These are phyloP conservation scores for Euphrasia arctica DNA, from an alignment of 305 asterid species.

Conservation along the genomic window DNA sequence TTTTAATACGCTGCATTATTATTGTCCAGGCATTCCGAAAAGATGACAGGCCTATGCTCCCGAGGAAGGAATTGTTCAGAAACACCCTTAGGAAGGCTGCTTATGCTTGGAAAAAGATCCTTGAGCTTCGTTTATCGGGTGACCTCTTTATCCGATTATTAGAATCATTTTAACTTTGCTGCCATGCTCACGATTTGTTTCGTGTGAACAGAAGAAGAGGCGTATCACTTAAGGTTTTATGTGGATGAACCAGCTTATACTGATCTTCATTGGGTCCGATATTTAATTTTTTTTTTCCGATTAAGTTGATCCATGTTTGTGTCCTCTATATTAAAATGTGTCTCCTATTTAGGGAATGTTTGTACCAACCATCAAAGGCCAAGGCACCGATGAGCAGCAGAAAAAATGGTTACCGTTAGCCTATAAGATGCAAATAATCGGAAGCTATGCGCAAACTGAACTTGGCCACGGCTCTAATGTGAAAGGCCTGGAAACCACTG, in stretches of 20 bases:
- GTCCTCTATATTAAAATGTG: conserved; percentile 15
- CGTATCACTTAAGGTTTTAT: conserved; percentile 58
- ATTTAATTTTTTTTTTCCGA: background rate
- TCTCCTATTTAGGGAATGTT: conserved; percentile 81
- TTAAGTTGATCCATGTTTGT: background rate
- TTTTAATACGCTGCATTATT: background rate
- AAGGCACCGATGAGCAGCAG: conserved; percentile 94
- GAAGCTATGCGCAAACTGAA: conserved; percentile 99
- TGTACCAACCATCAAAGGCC: conserved; percentile 88
- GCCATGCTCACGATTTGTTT: background rate
- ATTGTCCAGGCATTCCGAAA: conserved; percentile 31
- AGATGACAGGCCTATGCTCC: conserved; percentile 74
- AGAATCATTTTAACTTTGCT: background rate
- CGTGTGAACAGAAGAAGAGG: conserved; percentile 79
- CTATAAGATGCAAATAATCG: conserved; percentile 95
- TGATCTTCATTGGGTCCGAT: conserved; percentile 93
- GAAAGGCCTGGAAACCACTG: conserved; percentile 98
- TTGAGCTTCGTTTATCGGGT: conserved; percentile 79
- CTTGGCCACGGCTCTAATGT: conserved; percentile 99
- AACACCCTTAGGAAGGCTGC: conserved; percentile 86
- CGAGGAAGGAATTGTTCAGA: conserved; percentile 87
- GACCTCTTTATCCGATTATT: background rate
- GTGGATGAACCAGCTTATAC: conserved; percentile 92
- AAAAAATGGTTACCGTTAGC: conserved; percentile 89
- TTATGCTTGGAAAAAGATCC: conserved; percentile 72